Evolutionary conservation across 2,329 filamentous ascomycete genomes (phyloP).

Genomic region (Xylaria arbuscula): DNA sequence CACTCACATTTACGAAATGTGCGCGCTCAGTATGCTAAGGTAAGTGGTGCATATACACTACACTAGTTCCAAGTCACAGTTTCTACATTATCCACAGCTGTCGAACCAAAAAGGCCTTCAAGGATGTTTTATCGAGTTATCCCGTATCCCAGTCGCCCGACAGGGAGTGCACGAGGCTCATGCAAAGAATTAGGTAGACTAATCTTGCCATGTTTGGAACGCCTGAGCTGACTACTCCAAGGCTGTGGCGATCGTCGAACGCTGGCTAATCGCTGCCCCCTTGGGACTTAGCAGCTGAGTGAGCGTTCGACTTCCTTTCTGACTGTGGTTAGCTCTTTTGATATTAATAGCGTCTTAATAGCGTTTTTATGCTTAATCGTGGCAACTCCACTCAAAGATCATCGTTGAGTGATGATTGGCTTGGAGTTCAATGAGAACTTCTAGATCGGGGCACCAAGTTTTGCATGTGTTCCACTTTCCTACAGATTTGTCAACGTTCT

Average conservation of each 20-base stretch:
- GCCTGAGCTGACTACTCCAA: conserved; percentile 31
- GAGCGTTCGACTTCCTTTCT: conserved; percentile 6
- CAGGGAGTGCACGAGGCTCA: conserved; percentile 34
- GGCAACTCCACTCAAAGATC: conserved; percentile 7
- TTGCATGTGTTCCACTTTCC: conserved; percentile 28
- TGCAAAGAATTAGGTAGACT: conserved; percentile 21
- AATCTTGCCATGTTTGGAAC: conserved; percentile 28
- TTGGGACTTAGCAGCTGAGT: conserved; percentile 30
- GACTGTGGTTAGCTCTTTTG: conserved; percentile 6
- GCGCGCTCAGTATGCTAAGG: background rate
- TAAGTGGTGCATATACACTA: background rate
- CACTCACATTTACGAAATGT: conserved; percentile 14
- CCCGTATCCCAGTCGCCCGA: conserved; percentile 2
- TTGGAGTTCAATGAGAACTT: conserved; percentile 17
- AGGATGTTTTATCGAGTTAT: background rate
- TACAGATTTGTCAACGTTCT: conserved; percentile 34
- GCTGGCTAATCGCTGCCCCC: conserved; percentile 24
- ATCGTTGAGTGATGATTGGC: conserved; percentile 19
- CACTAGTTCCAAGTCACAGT: background rate
- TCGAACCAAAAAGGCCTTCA: background rate
- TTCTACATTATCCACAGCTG: background rate
- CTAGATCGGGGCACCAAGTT: conserved; percentile 20
- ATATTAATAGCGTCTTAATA: conserved; percentile 31
- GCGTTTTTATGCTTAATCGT: background rate
- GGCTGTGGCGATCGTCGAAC: conserved; percentile 22